These are phyloP conservation scores for Plasmodium adleri DNA, from an alignment of 169 alveolate genomes.

Conservation along the genomic window DNA sequence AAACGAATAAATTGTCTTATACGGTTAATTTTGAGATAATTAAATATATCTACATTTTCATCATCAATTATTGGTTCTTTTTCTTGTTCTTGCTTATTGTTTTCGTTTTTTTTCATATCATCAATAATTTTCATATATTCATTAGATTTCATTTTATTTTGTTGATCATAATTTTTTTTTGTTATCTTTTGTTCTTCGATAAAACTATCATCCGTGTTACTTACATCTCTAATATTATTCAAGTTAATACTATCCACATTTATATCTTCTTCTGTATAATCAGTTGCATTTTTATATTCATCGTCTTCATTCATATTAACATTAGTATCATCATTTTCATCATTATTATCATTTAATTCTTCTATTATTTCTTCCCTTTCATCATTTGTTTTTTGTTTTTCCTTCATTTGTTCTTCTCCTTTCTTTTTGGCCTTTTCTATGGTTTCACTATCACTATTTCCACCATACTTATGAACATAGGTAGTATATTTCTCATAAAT, in stretches of 20 bases:
- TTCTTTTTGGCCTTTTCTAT: conserved; percentile 46
- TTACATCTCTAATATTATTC: conserved; percentile 23
- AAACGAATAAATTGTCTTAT: conserved; percentile 68
- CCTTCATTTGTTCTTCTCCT: neutral
- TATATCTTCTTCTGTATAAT: conserved; percentile 27
- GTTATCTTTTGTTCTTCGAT: neutral
- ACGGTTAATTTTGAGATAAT: conserved; percentile 27
- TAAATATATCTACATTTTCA: conserved; percentile 69
- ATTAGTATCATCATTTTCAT: neutral
- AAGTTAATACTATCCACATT: neutral
- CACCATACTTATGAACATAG: conserved; percentile 60
- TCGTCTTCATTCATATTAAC: conserved; percentile 16
- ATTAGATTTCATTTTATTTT: neutral
- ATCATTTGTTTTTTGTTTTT: neutral
- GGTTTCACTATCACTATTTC: conserved; percentile 27
- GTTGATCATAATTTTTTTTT: neutral
- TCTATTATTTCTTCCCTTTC: neutral
- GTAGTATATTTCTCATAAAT: conserved; percentile 71
- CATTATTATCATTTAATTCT: neutral
- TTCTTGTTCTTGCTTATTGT: neutral
- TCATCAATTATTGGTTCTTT: conserved; percentile 43
- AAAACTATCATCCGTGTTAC: neutral
- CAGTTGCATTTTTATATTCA: conserved; percentile 1
- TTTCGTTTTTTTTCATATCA: neutral
- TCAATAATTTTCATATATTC: too few species aligned